Conservation (phyloP, 2,329 filamentous ascomycete species). For the Chaetomiaceae sp. region DNA sequence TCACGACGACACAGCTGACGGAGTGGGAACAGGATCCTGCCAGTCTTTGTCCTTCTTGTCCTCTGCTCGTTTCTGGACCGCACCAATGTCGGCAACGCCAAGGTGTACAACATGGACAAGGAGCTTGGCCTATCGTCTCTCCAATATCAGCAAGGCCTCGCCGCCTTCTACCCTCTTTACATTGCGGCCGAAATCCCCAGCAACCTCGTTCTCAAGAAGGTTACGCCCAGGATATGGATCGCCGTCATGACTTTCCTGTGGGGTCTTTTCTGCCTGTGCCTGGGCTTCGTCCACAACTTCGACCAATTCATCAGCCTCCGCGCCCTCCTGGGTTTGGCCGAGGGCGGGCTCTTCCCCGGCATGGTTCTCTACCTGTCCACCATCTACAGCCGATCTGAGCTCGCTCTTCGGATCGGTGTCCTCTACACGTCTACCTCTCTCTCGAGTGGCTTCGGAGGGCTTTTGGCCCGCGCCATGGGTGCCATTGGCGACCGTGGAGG, state of each 20-base stretch:
- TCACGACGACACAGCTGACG: no score
- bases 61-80: conserved; percentile 62
- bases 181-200: conserved; percentile 58
- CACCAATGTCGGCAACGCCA: conserved; percentile 70
- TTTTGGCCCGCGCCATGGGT: conserved; percentile 10
- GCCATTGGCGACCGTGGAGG: conserved; percentile 36
- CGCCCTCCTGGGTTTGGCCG: conserved; percentile 57
- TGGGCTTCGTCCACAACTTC: conserved; percentile 51
- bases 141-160: conserved; percentile 60
- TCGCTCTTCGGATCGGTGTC: conserved; percentile 60
- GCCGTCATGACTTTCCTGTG: conserved; percentile 52
- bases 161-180: conserved; percentile 58
- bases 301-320: conserved; percentile 58
- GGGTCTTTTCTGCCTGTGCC: conserved; percentile 55
- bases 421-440: conserved; percentile 37
- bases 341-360: conserved; percentile 62
- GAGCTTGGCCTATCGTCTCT: conserved; percentile 55
- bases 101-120: conserved; percentile 57
- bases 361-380: conserved; percentile 64
- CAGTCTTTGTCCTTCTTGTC: conserved; percentile 57
- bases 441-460: conserved; percentile 18
- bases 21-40: conserved; percentile 20
- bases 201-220: conserved; percentile 59
- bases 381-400: conserved; percentile 56
- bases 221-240: conserved; percentile 58